phyloP scores from a whole-genome alignment of 176 grass and related monocot genomes.

The Bromus sterilis region DNA sequence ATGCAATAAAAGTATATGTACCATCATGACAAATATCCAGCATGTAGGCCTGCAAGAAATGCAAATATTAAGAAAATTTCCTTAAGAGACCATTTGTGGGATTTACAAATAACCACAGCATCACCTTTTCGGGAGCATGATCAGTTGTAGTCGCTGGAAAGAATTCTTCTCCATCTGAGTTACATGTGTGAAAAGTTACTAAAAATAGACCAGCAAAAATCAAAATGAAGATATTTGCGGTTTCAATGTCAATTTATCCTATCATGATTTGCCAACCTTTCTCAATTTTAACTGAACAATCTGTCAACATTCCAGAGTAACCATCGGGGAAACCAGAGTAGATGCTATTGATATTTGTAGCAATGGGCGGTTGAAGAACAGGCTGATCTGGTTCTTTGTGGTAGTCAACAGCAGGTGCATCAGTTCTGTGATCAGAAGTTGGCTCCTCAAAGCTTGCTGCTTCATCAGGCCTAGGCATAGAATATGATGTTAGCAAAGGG shows the following conservation, averaged over 20 bases:
- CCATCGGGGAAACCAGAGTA: slow-evolving; percentile 33
- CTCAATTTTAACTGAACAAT: slow-evolving; percentile 21
- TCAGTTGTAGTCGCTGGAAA: not conserved
- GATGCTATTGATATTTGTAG: slow-evolving; percentile 18
- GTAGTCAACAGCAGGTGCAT: slow-evolving; percentile 9
- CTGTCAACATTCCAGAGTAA: slow-evolving; percentile 37
- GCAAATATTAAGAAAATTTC: not conserved
- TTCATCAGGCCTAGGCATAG: slow-evolving; percentile 22
- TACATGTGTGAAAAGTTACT: not conserved
- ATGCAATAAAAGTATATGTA: slow-evolving; percentile 5
- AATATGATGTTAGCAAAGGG: slow-evolving; percentile 2
- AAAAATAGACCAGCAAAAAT: not conserved
- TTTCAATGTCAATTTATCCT: not conserved
- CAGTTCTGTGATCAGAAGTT: not conserved
- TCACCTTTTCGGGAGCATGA: slow-evolving; percentile 25
- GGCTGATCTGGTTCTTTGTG: slow-evolving; percentile 15
- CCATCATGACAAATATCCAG: slow-evolving; percentile 18
- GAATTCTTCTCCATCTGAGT: slow-evolving; percentile 11
- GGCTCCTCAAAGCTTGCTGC: slow-evolving; percentile 37
- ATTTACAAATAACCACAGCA: slow-evolving; percentile 7
- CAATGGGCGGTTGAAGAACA: slow-evolving; percentile 15
- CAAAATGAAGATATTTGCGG: not conserved
- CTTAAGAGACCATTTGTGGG: not conserved
- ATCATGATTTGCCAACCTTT: slow-evolving; percentile 23
- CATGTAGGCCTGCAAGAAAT: slow-evolving; percentile 29